These are phyloP conservation scores for Tetratostichococcus sp. DNA, from an alignment of 139 green algal genomes.

Conservation along the genomic window DNA sequence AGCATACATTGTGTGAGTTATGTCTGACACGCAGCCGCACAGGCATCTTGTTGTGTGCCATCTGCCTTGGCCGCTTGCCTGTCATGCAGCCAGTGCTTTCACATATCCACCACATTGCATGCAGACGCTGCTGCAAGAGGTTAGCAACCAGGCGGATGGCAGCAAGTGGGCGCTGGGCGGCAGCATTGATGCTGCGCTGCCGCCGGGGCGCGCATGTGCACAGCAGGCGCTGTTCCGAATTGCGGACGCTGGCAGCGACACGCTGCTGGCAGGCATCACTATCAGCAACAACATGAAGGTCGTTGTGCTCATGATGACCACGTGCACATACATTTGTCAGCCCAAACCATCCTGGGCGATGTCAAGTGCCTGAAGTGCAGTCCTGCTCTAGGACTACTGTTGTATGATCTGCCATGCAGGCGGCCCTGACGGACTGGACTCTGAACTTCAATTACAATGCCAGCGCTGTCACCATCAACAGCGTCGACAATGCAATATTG, in stretches of 20 bases:
- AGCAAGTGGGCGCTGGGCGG: background rate
- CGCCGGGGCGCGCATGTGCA: background rate
- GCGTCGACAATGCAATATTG: background rate
- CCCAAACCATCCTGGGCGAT: no score
- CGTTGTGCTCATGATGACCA: background rate
- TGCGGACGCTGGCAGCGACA: background rate
- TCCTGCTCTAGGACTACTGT: background rate
- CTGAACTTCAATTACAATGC: background rate
- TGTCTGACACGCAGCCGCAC: no score
- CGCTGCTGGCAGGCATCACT: background rate
- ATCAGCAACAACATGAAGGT: background rate
- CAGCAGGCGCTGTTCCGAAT: background rate
- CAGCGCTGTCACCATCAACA: background rate
- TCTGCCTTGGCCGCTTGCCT: no score
- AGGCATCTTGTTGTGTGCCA: no score
- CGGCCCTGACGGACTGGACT: background rate
- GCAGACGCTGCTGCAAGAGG: background rate
- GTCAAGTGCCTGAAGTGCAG: no score
- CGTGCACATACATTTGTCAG: no score
- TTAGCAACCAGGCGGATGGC: background rate
- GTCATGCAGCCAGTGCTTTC: background rate
- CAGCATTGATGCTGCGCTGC: background rate
- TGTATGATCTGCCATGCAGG: background rate
- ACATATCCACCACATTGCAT: no score
- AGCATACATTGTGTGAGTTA: no score